These are phyloP conservation scores for Aspergillus bombycis DNA, from an alignment of 2,329 filamentous ascomycete genomes.

Conservation along the genomic window DNA sequence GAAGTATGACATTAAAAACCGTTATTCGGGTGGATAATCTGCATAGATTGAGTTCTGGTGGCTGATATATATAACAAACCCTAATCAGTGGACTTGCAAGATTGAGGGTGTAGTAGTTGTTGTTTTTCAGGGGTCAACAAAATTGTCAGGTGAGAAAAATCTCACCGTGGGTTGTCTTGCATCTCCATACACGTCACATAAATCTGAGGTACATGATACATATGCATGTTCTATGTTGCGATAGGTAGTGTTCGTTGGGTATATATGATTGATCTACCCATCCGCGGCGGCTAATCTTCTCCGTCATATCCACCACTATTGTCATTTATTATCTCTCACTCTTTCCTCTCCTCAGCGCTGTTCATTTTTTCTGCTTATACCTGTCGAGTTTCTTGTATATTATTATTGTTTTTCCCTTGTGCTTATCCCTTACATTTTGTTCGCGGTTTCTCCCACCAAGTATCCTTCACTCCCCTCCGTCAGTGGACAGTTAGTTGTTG, in stretches of 20 bases:
- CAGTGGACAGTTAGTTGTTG: neutral
- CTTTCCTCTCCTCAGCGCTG: neutral
- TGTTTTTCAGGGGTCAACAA: neutral
- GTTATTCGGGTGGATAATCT: neutral
- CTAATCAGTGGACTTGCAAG: neutral
- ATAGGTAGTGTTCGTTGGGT: neutral
- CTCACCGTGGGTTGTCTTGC: neutral
- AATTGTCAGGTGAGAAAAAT: neutral
- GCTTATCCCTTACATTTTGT: neutral
- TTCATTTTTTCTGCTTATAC: neutral
- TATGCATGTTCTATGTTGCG: neutral
- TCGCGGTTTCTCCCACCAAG: neutral
- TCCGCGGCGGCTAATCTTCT: neutral
- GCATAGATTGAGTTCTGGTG: neutral
- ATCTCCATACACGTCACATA: slow-evolving; percentile 1
- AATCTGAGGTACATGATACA: neutral
- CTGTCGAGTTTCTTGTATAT: neutral
- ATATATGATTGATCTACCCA: slow-evolving; percentile 1
- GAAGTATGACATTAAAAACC: neutral
- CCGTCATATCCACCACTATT: neutral
- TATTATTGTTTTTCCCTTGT: neutral
- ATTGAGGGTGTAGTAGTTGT: neutral
- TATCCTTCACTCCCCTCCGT: neutral
- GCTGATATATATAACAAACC: neutral
- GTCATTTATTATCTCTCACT: neutral